Conservation (phyloP, 768 basidiomycete genomes). For the Tephrocybe sp. region DNA sequence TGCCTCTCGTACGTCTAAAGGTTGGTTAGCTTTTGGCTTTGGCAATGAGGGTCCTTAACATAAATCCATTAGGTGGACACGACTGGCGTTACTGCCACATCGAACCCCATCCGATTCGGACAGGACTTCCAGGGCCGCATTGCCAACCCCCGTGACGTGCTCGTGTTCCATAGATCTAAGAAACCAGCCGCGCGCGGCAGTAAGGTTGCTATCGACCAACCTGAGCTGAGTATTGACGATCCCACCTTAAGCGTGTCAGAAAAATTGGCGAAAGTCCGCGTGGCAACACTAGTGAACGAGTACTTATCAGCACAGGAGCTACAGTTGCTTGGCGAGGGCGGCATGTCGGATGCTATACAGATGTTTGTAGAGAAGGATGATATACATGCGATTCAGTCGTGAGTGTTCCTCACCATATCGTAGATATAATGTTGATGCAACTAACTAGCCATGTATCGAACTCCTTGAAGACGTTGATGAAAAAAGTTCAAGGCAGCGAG, state of each 20-base stretch:
- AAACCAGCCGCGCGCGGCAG: slow-evolving; percentile 46
- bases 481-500: slow-evolving; percentile 63
- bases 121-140: slow-evolving; percentile 90
- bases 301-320: slow-evolving; percentile 92
- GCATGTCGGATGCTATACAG: slow-evolving; percentile 93
- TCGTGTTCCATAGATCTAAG: slow-evolving; percentile 87
- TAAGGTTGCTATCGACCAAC: slow-evolving; percentile 73
- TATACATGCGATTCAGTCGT: slow-evolving; percentile 88
- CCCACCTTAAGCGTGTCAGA: slow-evolving; percentile 64
- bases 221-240: slow-evolving; percentile 82
- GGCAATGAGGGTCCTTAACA: neutral
- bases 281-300: slow-evolving; percentile 88
- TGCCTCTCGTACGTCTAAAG: slow-evolving; percentile 87
- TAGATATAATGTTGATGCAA: slow-evolving; percentile 5
- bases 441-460: slow-evolving; percentile 60
- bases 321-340: slow-evolving; percentile 85
- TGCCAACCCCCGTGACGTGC: slow-evolving; percentile 92
- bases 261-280: slow-evolving; percentile 78
- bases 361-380: slow-evolving; percentile 98
- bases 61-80: slow-evolving; percentile 72
- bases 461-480: slow-evolving; percentile 62
- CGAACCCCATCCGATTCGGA: slow-evolving; percentile 95
- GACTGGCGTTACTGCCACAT: slow-evolving; percentile 86
- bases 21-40: slow-evolving; percentile 31
- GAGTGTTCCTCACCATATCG: slow-evolving; percentile 27